A percentile compares a stretch with the other conserved stretches of the same genome.
phyloP scores from a whole-genome alignment of 331 rosid species.

The Stylosanthes scabra region DNA sequence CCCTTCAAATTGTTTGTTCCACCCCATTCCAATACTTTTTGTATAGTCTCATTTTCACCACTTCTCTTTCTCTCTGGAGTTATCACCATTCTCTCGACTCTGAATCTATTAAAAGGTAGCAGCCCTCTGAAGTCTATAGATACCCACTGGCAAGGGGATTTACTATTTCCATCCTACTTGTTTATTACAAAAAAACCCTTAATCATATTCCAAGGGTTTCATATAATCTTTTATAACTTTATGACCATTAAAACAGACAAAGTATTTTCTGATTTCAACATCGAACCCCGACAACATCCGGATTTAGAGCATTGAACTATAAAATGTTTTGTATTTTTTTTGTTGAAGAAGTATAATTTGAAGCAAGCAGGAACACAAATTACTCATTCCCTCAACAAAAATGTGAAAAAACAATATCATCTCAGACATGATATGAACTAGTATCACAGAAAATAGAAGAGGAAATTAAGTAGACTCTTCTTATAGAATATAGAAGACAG shows the following conservation, averaged over 20 bases:
- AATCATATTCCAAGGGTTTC: not conserved
- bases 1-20: too few species aligned
- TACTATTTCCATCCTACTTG: conserved; percentile 9
- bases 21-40: too few species aligned
- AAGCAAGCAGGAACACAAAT: conserved; percentile 16
- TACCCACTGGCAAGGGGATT: not conserved
- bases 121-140: conserved; percentile 3
- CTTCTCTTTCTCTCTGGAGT: too few species aligned
- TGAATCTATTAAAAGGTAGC: not conserved
- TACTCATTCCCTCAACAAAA: not conserved
- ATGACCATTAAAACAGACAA: conserved; percentile 3
- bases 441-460: not conserved
- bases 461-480: not conserved
- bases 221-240: conserved; percentile 1
- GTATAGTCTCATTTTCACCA: too few species aligned
- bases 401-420: not conserved
- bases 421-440: not conserved
- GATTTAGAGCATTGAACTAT: not conserved
- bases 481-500: not conserved
- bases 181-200: conserved; percentile 15
- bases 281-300: conserved; percentile 1
- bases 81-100: too few species aligned
- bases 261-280: conserved; percentile 7
- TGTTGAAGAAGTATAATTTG: not conserved
- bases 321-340: not conserved